Evolutionary conservation across 164 flowering plant genomes (phyloP), one percentile per base, ranked within the genome.

Genomic region (Aristolochia fimbriata): DNA sequence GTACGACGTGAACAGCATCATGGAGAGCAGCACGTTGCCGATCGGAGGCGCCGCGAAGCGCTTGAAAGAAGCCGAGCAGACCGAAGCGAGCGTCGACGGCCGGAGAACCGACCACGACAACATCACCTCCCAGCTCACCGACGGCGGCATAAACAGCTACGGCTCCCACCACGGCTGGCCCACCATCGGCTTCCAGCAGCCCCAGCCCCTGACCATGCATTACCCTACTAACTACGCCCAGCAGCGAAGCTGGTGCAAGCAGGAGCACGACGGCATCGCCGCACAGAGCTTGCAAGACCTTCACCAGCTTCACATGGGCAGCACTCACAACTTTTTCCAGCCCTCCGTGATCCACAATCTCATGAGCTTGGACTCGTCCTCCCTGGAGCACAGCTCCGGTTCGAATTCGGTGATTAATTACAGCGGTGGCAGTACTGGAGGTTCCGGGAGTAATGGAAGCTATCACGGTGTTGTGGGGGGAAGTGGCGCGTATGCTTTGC

Each of bases 31-130:
- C 61, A 78, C 85, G 1, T 61, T 91, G 52, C 96, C 96, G 0
- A 83, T 91, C 10, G 91, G 96, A 0, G 88, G 84, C 5, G 88
- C 88, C 0, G 88, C 88, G 4, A 88, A 83, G 78, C 79, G 92
- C 0, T 58, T 84, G 54, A 88, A 86, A 61, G 92, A 88, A 13
- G 83, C 74, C 0, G 88, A 87, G 37, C 77, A 76, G 61, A 65
- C 74, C 2, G 80, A 76, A 62, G 69, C 78, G 61, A 62, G 70
- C 4, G 59, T 71, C 0, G 78, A 76, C 10, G 67, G 66, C 9
- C 70, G 66, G 16, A 68, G 66, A 41, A 45, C 78, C 6, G 78
- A 66, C 1, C 64, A 66, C 0, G 69, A 65, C 23, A 72, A 58
- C 69, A 25, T 70, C 0, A 77, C 58, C 20, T 70, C 81, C 16